phyloP scores from a whole-genome alignment of 495 filamentous ascomycete genomes.

The Penicillium bovifimosum region DNA sequence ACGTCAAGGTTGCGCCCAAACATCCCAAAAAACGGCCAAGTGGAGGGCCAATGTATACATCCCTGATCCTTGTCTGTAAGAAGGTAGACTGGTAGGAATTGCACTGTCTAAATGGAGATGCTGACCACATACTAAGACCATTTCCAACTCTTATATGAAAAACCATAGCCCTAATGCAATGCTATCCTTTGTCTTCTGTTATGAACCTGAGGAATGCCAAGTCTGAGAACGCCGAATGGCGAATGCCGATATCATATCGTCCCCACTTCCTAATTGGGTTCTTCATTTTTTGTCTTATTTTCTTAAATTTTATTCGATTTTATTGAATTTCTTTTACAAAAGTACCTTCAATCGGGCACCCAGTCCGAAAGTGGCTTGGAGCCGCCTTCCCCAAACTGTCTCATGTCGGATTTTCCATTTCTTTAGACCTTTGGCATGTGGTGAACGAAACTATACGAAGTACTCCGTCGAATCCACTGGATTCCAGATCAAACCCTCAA shows the following conservation, averaged over 20 bases:
- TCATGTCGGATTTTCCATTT: neutral
- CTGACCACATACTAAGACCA: too few species aligned
- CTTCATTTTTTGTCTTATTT: neutral
- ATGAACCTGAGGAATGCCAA: neutral
- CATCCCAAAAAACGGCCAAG: neutral
- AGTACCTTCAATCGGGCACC: neutral
- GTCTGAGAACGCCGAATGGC: neutral
- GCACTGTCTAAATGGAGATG: too few species aligned
- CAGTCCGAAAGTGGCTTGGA: constrained; percentile 9
- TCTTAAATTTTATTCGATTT: neutral
- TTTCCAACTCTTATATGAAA: neutral
- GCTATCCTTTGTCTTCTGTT: too few species aligned
- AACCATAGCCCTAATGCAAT: too few species aligned
- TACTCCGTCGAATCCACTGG: too few species aligned
- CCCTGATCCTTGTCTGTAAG: too few species aligned
- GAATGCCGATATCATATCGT: constrained; percentile 3
- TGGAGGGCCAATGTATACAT: neutral
- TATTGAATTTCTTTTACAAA: neutral
- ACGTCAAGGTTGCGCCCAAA: neutral
- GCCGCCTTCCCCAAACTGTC: constrained; percentile 5
- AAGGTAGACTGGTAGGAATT: too few species aligned
- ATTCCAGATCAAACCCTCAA: too few species aligned
- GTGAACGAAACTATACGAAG: too few species aligned
- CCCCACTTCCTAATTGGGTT: neutral
- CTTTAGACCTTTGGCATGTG: neutral